Evolutionary conservation across 495 filamentous ascomycete genomes (phyloP).

Genomic region (Aspergillus biplanus): DNA sequence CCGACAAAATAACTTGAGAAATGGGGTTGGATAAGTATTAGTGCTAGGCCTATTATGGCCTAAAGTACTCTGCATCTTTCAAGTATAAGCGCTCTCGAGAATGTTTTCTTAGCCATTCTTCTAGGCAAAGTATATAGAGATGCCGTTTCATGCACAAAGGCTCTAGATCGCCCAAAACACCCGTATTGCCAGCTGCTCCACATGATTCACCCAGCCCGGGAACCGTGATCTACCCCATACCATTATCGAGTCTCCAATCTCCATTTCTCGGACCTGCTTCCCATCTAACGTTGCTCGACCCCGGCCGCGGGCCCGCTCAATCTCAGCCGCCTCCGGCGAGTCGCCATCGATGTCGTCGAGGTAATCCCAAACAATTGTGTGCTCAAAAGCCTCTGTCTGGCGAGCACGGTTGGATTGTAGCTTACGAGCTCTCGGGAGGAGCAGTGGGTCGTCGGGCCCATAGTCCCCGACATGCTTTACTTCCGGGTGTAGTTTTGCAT

Average conservation of each 20-base stretch:
- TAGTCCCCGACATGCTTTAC: slow-evolving; percentile 27
- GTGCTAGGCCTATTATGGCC: too few relatives aligned
- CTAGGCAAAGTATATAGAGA: too few relatives aligned
- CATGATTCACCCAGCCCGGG: slow-evolving; percentile 61
- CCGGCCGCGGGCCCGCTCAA: slow-evolving; percentile 46
- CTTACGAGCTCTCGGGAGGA: slow-evolving; percentile 44
- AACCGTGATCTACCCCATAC: slow-evolving; percentile 69
- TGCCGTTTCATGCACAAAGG: too few relatives aligned
- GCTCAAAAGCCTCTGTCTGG: slow-evolving; percentile 32
- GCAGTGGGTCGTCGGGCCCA: slow-evolving; percentile 36
- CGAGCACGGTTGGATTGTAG: slow-evolving; percentile 60
- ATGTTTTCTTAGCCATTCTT: too few relatives aligned
- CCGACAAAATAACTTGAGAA: too few relatives aligned
- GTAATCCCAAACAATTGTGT: slow-evolving; percentile 61
- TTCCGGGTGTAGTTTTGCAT: slow-evolving; percentile 9
- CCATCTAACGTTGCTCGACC: slow-evolving; percentile 60
- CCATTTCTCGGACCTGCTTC: slow-evolving; percentile 57
- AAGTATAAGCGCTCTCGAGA: too few relatives aligned
- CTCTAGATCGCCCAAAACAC: slow-evolving; percentile 65
- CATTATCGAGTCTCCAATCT: slow-evolving; percentile 66
- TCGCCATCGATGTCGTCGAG: slow-evolving; percentile 52
- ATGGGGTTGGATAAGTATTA: too few relatives aligned
- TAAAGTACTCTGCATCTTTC: too few relatives aligned
- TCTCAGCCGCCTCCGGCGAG: slow-evolving; percentile 44
- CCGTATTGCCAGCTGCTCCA: slow-evolving; percentile 58